Evolutionary conservation across 148 eudicot species (phyloP).

Genomic region (Nepenthes gracilis): DNA sequence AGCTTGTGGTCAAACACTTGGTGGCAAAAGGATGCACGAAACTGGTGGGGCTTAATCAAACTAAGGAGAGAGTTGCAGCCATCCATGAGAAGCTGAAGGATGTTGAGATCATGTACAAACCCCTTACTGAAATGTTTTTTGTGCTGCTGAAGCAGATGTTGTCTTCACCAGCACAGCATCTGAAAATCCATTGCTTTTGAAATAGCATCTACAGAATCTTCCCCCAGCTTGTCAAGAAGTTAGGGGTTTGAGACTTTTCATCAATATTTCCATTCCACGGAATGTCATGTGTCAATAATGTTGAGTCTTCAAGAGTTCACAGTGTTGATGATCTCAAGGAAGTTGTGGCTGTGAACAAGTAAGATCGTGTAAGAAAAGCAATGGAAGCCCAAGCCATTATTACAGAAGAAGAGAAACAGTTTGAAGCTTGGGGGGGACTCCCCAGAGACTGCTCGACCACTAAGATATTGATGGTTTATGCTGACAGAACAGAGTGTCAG

Average conservation of each 20-base stretch:
- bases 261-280: conserved; percentile 87
- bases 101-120: conserved; percentile 71
- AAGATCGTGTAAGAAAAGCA: conserved; percentile 77
- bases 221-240: conserved; percentile 48
- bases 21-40: conserved; percentile 83
- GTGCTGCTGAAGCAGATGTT: conserved; percentile 84
- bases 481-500: conserved; percentile 70
- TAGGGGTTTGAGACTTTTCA: conserved; percentile 60
- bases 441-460: conserved; percentile 81
- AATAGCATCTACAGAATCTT: conserved; percentile 51
- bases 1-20: conserved; percentile 87
- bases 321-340: conserved; percentile 92
- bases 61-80: conserved; percentile 63
- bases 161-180: conserved; percentile 87
- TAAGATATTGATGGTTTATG: conserved; percentile 82
- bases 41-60: conserved; percentile 79
- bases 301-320: conserved; percentile 46
- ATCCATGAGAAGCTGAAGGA: conserved; percentile 60
- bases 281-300: conserved; percentile 71
- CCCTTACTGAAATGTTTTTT: conserved; percentile 60
- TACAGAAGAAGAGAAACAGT: conserved; percentile 53
- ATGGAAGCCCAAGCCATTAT: conserved; percentile 84
- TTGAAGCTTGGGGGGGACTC: conserved; percentile 97
- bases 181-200: conserved; percentile 50
- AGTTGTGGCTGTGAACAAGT: conserved; percentile 89